These are phyloP conservation scores for Claviceps cyperi DNA, from an alignment of 2,329 filamentous ascomycete species.

Conservation along the genomic window DNA sequence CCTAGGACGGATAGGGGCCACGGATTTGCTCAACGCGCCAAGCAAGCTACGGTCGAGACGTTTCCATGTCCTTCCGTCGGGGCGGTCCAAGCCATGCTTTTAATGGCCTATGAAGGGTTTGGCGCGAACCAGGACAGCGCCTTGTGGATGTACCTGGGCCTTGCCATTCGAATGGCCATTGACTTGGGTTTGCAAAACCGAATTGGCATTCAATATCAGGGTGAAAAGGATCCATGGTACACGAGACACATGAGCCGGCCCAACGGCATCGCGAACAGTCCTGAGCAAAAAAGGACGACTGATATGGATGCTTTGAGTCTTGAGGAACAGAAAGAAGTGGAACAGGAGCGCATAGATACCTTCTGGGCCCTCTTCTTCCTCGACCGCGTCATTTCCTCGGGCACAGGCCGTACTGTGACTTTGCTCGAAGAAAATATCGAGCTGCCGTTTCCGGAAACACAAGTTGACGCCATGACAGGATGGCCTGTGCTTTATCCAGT, in stretches of 20 bases:
- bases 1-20: slow-evolving; percentile 56
- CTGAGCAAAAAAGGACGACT: slow-evolving; percentile 29
- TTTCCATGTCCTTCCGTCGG: slow-evolving; percentile 72
- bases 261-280: slow-evolving; percentile 17
- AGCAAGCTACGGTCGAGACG: slow-evolving; percentile 67
- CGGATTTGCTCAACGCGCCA: slow-evolving; percentile 68
- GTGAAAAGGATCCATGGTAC: slow-evolving; percentile 36
- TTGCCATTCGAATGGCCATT: slow-evolving; percentile 71
- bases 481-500: slow-evolving; percentile 71
- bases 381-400: slow-evolving; percentile 75
- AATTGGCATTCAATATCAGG: slow-evolving; percentile 53
- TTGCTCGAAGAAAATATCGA: slow-evolving; percentile 77
- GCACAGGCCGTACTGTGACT: slow-evolving; percentile 71
- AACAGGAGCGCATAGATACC: slow-evolving; percentile 72
- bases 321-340: slow-evolving; percentile 48
- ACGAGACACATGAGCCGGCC: slow-evolving; percentile 28
- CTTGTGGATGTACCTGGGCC: slow-evolving; percentile 84
- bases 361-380: slow-evolving; percentile 87
- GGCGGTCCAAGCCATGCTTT: slow-evolving; percentile 67
- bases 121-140: slow-evolving; percentile 80
- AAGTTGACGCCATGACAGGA: slow-evolving; percentile 38
- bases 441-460: slow-evolving; percentile 47
- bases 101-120: slow-evolving; percentile 82
- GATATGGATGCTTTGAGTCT: slow-evolving; percentile 25
- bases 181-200: slow-evolving; percentile 71